Conservation (phyloP, 2,329 filamentous ascomycete species). For the Ceratocystis huliohia region DNA sequence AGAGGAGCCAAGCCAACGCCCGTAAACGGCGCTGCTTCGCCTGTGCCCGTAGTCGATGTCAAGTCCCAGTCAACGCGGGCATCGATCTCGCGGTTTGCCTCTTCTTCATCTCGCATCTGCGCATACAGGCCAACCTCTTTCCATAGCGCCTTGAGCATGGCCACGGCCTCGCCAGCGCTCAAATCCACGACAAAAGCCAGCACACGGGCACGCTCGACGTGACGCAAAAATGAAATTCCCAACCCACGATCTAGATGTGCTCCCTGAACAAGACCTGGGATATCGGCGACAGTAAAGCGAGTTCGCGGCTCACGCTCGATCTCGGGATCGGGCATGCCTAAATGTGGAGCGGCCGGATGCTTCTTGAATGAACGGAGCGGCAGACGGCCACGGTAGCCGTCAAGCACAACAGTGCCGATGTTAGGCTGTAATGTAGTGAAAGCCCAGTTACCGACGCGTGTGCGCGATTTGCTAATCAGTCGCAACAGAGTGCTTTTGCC, state of each 20-base stretch:
- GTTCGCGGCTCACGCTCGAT: conserved; percentile 33
- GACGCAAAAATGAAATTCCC: conserved; percentile 80
- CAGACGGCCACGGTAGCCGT: conserved; percentile 62
- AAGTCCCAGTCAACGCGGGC: conserved; percentile 46
- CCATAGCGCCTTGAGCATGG: conserved; percentile 72
- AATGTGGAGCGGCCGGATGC: conserved; percentile 26
- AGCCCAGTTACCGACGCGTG: conserved; percentile 85
- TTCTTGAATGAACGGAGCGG: conserved; percentile 26
- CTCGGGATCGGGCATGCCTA: conserved; percentile 32
- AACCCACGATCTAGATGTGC: conserved; percentile 86
- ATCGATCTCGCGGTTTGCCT: conserved; percentile 51
- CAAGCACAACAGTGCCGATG: conserved; percentile 88
- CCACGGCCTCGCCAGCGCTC: conserved; percentile 62
- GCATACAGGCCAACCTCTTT: conserved; percentile 80
- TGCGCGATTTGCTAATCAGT: conserved; percentile 74
- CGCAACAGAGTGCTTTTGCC: conserved; percentile 89
- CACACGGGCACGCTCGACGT: conserved; percentile 86
- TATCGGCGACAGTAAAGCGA: conserved; percentile 87
- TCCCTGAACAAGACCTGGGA: conserved; percentile 83
- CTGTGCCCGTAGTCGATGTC: conserved; percentile 32
- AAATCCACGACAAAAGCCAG: conserved; percentile 91
- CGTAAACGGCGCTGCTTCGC: background rate
- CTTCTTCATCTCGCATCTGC: conserved; percentile 60
- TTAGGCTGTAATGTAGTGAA: conserved; percentile 94
- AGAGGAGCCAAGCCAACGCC: background rate